A percentile compares a stretch with the other conserved stretches of the same genome.
Conservation (phyloP, 805 yeast species). For the Lipomyces mesembrius region DNA sequence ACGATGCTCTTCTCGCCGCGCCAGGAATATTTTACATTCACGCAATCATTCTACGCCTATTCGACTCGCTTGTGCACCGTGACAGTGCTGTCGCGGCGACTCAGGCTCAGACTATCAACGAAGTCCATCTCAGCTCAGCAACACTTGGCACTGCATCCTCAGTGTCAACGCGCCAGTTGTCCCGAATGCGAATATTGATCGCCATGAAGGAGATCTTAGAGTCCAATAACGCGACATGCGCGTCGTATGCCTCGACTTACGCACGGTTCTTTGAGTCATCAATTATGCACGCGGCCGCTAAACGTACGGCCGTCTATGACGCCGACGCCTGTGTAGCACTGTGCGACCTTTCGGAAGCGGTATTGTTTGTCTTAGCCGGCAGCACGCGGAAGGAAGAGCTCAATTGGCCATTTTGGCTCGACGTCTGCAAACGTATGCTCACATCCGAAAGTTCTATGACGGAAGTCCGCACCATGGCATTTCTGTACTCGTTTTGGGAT, state of each 20-base stretch:
- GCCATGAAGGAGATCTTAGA: conserved; percentile 49
- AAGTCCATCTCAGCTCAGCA: conserved; percentile 14
- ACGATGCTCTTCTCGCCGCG: conserved; percentile 37
- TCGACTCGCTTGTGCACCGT: conserved; percentile 38
- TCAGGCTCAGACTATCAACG: conserved; percentile 6
- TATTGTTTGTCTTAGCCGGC: conserved; percentile 43
- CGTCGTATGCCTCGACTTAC: conserved; percentile 44
- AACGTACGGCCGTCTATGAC: conserved; percentile 44
- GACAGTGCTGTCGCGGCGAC: background rate
- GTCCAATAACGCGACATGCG: conserved; percentile 36
- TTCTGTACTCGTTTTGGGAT: conserved; percentile 77
- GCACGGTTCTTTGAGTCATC: conserved; percentile 47
- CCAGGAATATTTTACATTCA: conserved; percentile 45
- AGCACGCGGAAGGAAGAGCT: conserved; percentile 46
- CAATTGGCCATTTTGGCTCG: conserved; percentile 81
- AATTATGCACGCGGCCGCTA: conserved; percentile 45
- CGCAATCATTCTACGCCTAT: conserved; percentile 39
- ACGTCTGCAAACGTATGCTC: conserved; percentile 63
- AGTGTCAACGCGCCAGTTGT: conserved; percentile 16
- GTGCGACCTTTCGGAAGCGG: conserved; percentile 51
- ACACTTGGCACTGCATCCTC: conserved; percentile 19
- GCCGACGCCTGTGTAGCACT: conserved; percentile 48
- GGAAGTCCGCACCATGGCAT: conserved; percentile 65
- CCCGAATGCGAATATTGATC: conserved; percentile 42
- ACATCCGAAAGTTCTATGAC: conserved; percentile 63